Base-by-base conservation (phyloP, 1,139 yeast species). In the Suhomyces taliae region DNA sequence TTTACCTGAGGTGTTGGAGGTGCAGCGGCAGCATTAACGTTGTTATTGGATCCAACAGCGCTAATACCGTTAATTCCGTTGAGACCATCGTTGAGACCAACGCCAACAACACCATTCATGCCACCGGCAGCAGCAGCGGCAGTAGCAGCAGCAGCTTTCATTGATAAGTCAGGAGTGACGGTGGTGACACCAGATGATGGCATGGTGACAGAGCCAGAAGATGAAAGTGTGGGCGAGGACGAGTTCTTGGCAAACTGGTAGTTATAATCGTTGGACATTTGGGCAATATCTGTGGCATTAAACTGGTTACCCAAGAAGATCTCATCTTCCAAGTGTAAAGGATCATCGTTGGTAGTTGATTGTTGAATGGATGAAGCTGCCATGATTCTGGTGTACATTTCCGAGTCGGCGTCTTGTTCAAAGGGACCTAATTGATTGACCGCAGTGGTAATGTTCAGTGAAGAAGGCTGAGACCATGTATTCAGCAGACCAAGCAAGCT, bases 161-260 rank as follows among this genome's bases (percentile, higher is more conserved):
- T 29, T 29, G 32, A 32, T 35, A 43, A 43, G 31, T 43, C 42
- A 3, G 46, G 41, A 7, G 46, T 38, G 19, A 15, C 38, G 33
- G 32, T n/a, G 10, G 43, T 36, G 24, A 39, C 36, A 7, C 27
- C 41, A 9, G 51, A 43, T 11, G 32, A 29, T 29, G 24, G 24
- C 24, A 39, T 32, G 38, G 51, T 54, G 8, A 51, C 48, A 6
- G 55, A 49, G 8, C 56, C 52, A 2, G 51, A 46, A 8, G 52
- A 38, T 6, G 55, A 52, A 3, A 51, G 45, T 24, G 54, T 40
- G 6, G 56, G 52, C 5, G 55, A 52, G 26, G 43, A 29, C 36
- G 41, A 43, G 15, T 43, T 31, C 39, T 40, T 39, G 34, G 47
- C 40, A 29, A 46, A 43, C 27, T 46, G 49, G 43, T 46, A 48